phyloP scores from a whole-genome alignment of 371 early-diverging fungal genomes.

The Mucor lusitanicus region DNA sequence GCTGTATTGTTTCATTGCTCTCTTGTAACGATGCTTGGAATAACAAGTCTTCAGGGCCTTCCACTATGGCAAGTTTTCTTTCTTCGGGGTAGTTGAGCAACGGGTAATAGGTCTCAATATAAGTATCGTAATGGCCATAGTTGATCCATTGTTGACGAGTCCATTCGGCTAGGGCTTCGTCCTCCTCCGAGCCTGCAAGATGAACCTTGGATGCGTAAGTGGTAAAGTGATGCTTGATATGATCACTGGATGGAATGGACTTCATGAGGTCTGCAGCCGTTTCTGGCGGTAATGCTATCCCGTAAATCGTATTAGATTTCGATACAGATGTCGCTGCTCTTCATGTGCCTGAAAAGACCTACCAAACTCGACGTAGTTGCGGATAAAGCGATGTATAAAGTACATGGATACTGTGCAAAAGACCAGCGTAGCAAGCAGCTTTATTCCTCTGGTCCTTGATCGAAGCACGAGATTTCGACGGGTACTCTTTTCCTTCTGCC shows the following conservation, averaged over 20 bases:
- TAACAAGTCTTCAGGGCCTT: constrained; percentile 38
- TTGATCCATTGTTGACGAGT: constrained; percentile 52
- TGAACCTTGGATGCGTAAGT: constrained; percentile 50
- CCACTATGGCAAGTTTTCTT: constrained; percentile 53
- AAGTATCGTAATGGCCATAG: constrained; percentile 51
- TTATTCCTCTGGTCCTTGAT: neutral
- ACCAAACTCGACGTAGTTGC: constrained; percentile 7
- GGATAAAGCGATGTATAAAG: constrained; percentile 13
- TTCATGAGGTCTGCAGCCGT: constrained; percentile 22
- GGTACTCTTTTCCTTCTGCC: constrained; percentile 4
- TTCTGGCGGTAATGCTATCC: neutral
- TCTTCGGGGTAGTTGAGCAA: constrained; percentile 58
- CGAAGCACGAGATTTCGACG: neutral
- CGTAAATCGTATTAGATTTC: neutral
- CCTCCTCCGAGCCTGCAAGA: constrained; percentile 52
- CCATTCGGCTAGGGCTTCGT: constrained; percentile 51
- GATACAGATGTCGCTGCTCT: too few relatives aligned
- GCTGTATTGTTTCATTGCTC: constrained; percentile 36
- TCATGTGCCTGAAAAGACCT: neutral
- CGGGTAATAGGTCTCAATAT: constrained; percentile 60
- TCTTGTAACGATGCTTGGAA: constrained; percentile 52
- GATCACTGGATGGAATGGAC: constrained; percentile 28
- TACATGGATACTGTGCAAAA: constrained; percentile 4
- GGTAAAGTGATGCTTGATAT: constrained; percentile 19
- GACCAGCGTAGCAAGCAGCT: neutral